These are phyloP conservation scores for Jatropha curcas DNA, from an alignment of 345 rosid genomes.

Conservation along the genomic window DNA sequence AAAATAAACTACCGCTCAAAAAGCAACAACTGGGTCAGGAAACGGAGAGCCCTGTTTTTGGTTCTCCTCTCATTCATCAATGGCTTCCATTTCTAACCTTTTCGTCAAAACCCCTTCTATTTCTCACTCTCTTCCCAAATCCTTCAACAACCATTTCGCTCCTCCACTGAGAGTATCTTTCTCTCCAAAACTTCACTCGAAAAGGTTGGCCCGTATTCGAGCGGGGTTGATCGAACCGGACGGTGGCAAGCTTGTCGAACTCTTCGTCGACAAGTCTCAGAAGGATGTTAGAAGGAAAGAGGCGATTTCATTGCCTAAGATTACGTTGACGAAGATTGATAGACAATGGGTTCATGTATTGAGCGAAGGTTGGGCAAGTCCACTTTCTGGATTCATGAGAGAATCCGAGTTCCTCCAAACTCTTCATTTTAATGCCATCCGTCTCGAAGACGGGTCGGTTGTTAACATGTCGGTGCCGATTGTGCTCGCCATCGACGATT, in stretches of 20 bases:
- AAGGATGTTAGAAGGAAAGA: slow-evolving; percentile 58
- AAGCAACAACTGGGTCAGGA: background rate
- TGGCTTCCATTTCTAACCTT: slow-evolving; percentile 67
- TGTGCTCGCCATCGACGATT: slow-evolving; percentile 81
- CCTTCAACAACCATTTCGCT: slow-evolving; percentile 40
- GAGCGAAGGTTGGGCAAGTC: slow-evolving; percentile 99
- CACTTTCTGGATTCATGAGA: slow-evolving; percentile 93
- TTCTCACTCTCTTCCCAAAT: slow-evolving; percentile 43
- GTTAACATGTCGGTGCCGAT: slow-evolving; percentile 98
- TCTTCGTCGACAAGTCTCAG: slow-evolving; percentile 56
- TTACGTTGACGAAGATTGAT: slow-evolving; percentile 73
- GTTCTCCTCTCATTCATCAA: slow-evolving; percentile 26
- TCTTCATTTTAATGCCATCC: slow-evolving; percentile 97
- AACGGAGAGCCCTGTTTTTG: slow-evolving; percentile 1
- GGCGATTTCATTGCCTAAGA: slow-evolving; percentile 56
- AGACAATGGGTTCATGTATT: slow-evolving; percentile 93
- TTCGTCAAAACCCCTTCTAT: slow-evolving; percentile 39
- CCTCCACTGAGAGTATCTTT: slow-evolving; percentile 38
- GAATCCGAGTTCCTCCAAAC: slow-evolving; percentile 99
- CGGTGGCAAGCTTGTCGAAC: slow-evolving; percentile 80
- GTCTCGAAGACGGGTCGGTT: slow-evolving; percentile 82
- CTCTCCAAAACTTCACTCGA: slow-evolving; percentile 19
- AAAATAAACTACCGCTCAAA: background rate
- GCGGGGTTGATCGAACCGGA: slow-evolving; percentile 81
- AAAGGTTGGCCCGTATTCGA: slow-evolving; percentile 26